Percentiles rank a stretch among this genome's conserved stretches.
phyloP scores from a whole-genome alignment of 2,329 filamentous ascomycete genomes.

The Torrubiellomyces zombiae region DNA sequence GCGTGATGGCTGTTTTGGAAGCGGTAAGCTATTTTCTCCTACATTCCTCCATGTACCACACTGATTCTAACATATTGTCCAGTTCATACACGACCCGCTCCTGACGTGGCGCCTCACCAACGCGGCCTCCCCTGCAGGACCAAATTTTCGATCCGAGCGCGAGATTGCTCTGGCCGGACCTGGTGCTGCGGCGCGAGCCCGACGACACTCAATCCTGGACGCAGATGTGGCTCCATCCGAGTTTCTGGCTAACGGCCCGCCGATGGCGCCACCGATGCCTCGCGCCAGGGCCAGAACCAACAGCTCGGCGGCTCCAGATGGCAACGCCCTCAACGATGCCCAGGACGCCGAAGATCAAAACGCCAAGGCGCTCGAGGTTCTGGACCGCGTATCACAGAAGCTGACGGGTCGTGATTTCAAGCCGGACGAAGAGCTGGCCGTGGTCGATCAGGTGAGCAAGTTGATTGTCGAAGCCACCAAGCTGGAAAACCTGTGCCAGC shows the following conservation, averaged over 20 bases:
- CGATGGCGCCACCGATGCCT: slow-evolving; percentile 28
- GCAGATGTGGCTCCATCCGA: slow-evolving; percentile 41
- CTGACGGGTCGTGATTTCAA: slow-evolving; percentile 89
- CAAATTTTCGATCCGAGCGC: slow-evolving; percentile 48
- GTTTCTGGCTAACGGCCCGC: slow-evolving; percentile 29
- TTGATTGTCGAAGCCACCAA: slow-evolving; percentile 91
- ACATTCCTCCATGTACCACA: too few relatives aligned
- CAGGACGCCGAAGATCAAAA: slow-evolving; percentile 70
- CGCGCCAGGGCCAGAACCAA: slow-evolving; percentile 43
- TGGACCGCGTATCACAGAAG: slow-evolving; percentile 88
- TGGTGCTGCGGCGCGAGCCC: slow-evolving; percentile 32
- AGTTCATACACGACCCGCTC: slow-evolving; percentile 99
- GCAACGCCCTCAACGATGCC: slow-evolving; percentile 19
- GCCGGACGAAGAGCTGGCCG: slow-evolving; percentile 64
- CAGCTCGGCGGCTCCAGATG: slow-evolving; percentile 28
- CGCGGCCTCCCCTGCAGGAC: slow-evolving; percentile 44
- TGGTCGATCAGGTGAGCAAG: slow-evolving; percentile 83
- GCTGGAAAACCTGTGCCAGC: slow-evolving; percentile 92
- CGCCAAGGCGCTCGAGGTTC: slow-evolving; percentile 76
- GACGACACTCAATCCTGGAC: slow-evolving; percentile 56
- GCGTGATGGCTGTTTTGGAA: slow-evolving; percentile 93
- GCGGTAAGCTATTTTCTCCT: too few relatives aligned
- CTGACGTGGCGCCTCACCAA: slow-evolving; percentile 84
- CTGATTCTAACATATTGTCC: slow-evolving; percentile 1
- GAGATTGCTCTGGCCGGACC: slow-evolving; percentile 34